These are phyloP conservation scores for Cladochytrium replicatum DNA, from an alignment of 192 early-diverging fungal genomes.

Conservation along the genomic window DNA sequence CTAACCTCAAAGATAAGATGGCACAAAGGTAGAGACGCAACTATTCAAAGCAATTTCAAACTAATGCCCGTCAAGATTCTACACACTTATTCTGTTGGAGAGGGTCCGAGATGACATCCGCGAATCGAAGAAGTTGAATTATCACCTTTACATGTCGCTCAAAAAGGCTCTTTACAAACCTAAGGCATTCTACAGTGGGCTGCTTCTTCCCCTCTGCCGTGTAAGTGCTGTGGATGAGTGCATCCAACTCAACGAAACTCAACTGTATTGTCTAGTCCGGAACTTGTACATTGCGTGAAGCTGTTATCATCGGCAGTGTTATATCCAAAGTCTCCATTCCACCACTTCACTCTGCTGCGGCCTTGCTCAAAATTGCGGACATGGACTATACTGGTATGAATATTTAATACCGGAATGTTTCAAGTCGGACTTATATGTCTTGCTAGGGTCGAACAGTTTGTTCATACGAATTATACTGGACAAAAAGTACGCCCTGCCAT, in stretches of 20 bases:
- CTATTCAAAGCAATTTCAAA: neutral
- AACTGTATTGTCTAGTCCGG: conserved; percentile 15
- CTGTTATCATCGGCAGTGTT: conserved; percentile 87
- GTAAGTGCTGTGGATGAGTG: neutral
- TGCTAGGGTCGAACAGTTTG: conserved; percentile 67
- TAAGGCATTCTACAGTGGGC: conserved; percentile 94
- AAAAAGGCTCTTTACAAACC: conserved; percentile 97
- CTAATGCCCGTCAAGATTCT: conserved; percentile 45
- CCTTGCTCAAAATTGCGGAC: conserved; percentile 83
- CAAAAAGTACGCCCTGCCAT: conserved; percentile 97
- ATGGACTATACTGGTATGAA: conserved; percentile 87
- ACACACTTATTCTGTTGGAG: conserved; percentile 79
- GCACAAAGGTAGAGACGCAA: conserved; percentile 55
- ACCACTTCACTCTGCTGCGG: conserved; percentile 89
- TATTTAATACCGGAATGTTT: neutral
- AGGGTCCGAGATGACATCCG: conserved; percentile 88
- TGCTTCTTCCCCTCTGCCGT: conserved; percentile 92
- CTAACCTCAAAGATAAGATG: conserved; percentile 89
- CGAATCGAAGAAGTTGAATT: conserved; percentile 96
- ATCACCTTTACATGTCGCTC: conserved; percentile 91
- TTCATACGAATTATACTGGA: conserved; percentile 95
- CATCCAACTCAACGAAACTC: neutral
- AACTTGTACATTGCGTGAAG: conserved; percentile 90
- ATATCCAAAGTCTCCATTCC: conserved; percentile 90
- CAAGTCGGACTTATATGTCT: neutral